A percentile compares a stretch with the other conserved stretches of the same genome.
Conservation (phyloP, 73 alveolate species). For the Halteria grandinella region DNA sequence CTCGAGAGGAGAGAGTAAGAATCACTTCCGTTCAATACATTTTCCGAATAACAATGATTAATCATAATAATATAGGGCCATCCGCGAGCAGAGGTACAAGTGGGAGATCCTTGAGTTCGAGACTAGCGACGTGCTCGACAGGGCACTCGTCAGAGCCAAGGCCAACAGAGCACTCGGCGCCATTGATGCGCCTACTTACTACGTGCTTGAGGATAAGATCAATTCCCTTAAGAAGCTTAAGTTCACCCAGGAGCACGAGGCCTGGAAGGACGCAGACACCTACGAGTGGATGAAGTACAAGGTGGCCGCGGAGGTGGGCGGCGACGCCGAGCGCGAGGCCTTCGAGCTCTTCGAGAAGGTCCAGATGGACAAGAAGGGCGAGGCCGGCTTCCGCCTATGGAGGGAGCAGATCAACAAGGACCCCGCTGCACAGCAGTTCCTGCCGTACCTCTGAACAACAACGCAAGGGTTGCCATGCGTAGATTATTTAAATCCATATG, state of each 20-base stretch:
- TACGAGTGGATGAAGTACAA: conserved; percentile 61
- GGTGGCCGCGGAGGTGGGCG: conserved; percentile 71
- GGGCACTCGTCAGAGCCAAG: conserved; percentile 55
- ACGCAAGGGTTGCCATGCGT: too few species aligned
- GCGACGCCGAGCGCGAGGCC: too few species aligned
- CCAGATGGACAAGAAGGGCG: too few species aligned
- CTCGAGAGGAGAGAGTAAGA: conserved; percentile 29
- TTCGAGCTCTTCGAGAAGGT: too few species aligned
- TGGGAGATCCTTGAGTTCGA: conserved; percentile 29
- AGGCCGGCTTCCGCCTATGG: too few species aligned
- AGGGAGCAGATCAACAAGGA: too few species aligned
- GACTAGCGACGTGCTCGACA: conserved; percentile 50
- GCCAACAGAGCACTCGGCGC: conserved; percentile 41
- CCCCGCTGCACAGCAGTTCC: too few species aligned
- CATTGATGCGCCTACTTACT: conserved; percentile 59
- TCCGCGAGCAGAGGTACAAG: conserved; percentile 33
- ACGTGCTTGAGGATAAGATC: conserved; percentile 34
- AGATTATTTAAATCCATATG: too few species aligned
- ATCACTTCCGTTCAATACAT: background rate
- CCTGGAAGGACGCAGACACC: conserved; percentile 45
- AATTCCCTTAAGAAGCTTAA: conserved; percentile 43
- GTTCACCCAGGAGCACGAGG: conserved; percentile 52
- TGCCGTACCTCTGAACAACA: too few species aligned
- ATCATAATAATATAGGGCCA: background rate
- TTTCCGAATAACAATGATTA: too few species aligned